These are phyloP conservation scores for Corynespora cassiicola DNA, from an alignment of 2,329 filamentous ascomycete genomes.

Conservation along the genomic window DNA sequence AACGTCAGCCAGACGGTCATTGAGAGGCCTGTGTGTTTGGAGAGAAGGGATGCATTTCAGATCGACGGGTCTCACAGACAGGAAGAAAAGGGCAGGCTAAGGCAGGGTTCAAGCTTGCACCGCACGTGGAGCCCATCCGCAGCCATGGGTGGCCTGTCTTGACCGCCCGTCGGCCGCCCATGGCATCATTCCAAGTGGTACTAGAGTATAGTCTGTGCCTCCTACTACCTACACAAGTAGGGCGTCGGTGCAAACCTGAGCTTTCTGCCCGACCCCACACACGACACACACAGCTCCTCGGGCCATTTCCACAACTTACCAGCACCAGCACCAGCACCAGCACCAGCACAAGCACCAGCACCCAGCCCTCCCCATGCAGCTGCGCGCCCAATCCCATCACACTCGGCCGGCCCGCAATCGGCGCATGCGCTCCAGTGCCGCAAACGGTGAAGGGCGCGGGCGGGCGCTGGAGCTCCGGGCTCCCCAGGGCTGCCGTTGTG, in stretches of 20 bases:
- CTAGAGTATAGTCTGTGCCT: too few relatives aligned
- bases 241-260: too few relatives aligned
- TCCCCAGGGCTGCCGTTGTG: too few relatives aligned
- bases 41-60: conserved; percentile 8
- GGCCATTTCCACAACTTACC: too few relatives aligned
- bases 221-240: too few relatives aligned
- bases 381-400: conserved; percentile 5
- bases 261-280: neutral
- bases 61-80: conserved; percentile 21
- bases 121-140: conserved; percentile 25
- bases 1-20: too few relatives aligned
- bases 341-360: too few relatives aligned
- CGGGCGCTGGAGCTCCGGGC: too few relatives aligned
- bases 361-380: neutral
- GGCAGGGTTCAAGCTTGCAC: conserved; percentile 21
- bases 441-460: neutral
- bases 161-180: conserved; percentile 3
- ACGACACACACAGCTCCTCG: neutral
- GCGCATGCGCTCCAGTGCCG: neutral
- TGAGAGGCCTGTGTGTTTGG: conserved; percentile 25
- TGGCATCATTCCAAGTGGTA: too few relatives aligned
- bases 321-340: too few relatives aligned
- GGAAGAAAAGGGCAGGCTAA: conserved; percentile 4
- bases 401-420: conserved; percentile 10
- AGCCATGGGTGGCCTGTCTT: conserved; percentile 7